Base-by-base conservation (phyloP, 176 grass and related monocot genomes). In the Thinopyrum elongatum region DNA sequence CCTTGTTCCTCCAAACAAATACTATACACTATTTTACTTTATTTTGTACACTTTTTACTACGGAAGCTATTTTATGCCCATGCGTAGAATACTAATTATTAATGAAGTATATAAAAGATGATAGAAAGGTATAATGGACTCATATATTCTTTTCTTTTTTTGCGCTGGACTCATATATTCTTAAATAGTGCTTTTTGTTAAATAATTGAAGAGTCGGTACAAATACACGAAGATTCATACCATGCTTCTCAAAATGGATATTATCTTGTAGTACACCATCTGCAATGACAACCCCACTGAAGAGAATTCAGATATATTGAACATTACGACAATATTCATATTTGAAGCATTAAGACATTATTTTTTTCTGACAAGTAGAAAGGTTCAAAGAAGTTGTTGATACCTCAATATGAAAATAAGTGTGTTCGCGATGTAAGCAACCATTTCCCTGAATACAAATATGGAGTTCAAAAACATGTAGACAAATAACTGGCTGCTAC, bases 381-480 rank as follows among this genome's bases (percentile, higher is more conserved):
- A 69, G 23, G 36, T 61, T 74, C 6, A 74, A 46, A 73, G 10
- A 42, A 42, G 11, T 39, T 44, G 61, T 14, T 25, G 83, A 60
- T 95, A 98, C 95, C 95, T 98, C 83, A 98, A 67, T 84, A 98
- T 98, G 91, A 98, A 98, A 81, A 98, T 92, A 73, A 98, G 80
- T 61, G 95, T 98, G 69, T 98, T 98, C 26, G 95, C 95, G 74
- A 98, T 98, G 78, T 98, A 98, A 38, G 95, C 80, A 51, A 95
- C 90, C 95, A 98, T 98, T 89, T 98, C 93, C 95, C 95, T 98
- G 86, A 80, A 88, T 87, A 11, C 69, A 71, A 31, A 59, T 12
- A 12, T 70, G 49, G 23, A 15, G 17, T 41, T 70, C n/a, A 60
- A 30, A 46, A 71, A 47, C 36, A 38, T 38, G 30, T 35, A 9